phyloP scores from a whole-genome alignment of 148 eudicot genomes.

The Simmondsia chinensis region DNA sequence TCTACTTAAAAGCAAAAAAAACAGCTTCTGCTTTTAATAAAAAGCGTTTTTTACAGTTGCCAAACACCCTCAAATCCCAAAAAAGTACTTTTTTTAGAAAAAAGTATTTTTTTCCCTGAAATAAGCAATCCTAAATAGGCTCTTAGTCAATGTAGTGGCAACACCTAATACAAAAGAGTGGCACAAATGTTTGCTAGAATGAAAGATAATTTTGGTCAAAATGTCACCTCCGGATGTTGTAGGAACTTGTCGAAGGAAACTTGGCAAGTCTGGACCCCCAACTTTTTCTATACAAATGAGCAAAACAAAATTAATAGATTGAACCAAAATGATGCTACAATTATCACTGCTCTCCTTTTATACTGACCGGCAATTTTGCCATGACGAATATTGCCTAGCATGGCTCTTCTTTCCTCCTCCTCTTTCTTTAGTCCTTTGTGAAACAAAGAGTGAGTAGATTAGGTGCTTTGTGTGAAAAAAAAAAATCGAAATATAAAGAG shows the following conservation, averaged over 20 bases:
- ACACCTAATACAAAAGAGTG: background rate
- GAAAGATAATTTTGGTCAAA: background rate
- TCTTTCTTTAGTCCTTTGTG: conserved; percentile 74
- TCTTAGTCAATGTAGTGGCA: background rate
- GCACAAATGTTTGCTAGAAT: background rate
- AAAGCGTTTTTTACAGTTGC: too few relatives aligned
- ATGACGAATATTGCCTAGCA: conserved; percentile 19
- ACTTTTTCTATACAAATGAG: conserved; percentile 42
- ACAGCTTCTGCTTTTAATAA: too few relatives aligned
- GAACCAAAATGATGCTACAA: background rate
- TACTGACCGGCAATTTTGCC: conserved; percentile 37
- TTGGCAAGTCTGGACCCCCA: conserved; percentile 75
- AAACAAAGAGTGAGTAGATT: conserved; percentile 1
- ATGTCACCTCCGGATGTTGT: conserved; percentile 8
- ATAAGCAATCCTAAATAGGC: background rate
- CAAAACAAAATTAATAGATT: conserved; percentile 3
- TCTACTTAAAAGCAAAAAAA: too few relatives aligned
- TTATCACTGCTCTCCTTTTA: conserved; percentile 2
- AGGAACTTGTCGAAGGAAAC: conserved; percentile 68
- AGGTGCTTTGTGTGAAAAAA: too few relatives aligned
- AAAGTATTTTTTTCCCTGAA: too few relatives aligned
- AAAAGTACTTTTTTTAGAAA: too few relatives aligned
- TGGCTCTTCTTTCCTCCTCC: conserved; percentile 75
- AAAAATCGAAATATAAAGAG: too few relatives aligned
- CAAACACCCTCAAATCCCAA: too few relatives aligned